Base-by-base conservation (phyloP, 305 asterid genomes). In the Euphrasia arctica region DNA sequence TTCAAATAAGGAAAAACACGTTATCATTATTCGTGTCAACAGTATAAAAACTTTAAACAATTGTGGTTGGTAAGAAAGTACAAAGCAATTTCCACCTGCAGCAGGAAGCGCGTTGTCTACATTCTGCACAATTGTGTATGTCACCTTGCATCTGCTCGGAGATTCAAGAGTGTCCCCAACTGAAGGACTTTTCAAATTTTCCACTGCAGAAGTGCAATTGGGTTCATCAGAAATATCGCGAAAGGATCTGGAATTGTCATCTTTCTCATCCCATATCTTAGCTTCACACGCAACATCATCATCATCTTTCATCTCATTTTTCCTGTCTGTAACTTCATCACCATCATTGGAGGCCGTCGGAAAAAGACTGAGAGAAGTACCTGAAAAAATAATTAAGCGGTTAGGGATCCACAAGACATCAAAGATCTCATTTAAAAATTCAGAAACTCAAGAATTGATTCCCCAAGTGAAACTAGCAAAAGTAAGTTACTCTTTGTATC, bases 81-180 rank as follows among this genome's bases (percentile, higher is more conserved):
- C 39, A 55, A 58, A 11, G n/a, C 14, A 59, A 54, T 45, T 55
- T 32, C 56, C n/a, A 76, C 80, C 75, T 72, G 59, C 67, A 65
- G 51, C 25, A 51, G 49, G 58, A 63, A 63, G 64, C 9, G 52
- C 41, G 31, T 50, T 50, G 43, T 71, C 29, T 0, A n/a, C 48
- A 64, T 68, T 73, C 43, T 29, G 60, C 27, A 57, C 61, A 63
- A 22, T 29, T 18, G 34, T 55, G 65, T 56, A 59, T 2, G 12
- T 64, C 77, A 72, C 74, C 41, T 52, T 55, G 41, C 64, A 14
- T 31, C 58, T 64, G 63, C 56, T 60, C 45, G 58, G 71, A 54
- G 1, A 28, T 18, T 52, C 57, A 52, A 52, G 57, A 52, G 57
- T 15, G 57, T 52, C 25, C 7, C 31, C n/a, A 9, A 18, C 57